Conservation (phyloP, 2,329 filamentous ascomycete genomes). For the Cladophialophora carrionii region DNA sequence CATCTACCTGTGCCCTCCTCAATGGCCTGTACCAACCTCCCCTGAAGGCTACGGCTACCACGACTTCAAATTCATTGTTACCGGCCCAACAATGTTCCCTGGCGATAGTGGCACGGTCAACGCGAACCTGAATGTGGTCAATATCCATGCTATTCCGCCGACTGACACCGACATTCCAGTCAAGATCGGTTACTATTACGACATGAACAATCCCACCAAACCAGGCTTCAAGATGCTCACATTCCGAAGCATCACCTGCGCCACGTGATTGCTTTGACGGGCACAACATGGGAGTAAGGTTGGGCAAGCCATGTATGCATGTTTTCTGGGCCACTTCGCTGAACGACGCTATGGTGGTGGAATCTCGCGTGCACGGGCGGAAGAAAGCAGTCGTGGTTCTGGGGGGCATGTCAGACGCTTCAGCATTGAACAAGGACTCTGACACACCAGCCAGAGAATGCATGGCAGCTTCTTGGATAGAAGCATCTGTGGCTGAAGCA, state of each 20-base stretch:
- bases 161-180: slow-evolving; percentile 9
- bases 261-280: not conserved
- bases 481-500: too few species aligned
- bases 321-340: not conserved
- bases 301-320: not conserved
- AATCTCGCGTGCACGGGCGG: too few species aligned
- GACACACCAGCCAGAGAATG: not conserved
- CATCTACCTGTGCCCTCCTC: slow-evolving; percentile 14
- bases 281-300: not conserved
- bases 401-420: not conserved
- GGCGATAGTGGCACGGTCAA: not conserved
- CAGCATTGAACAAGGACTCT: not conserved
- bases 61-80: slow-evolving; percentile 17
- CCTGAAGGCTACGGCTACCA: slow-evolving; percentile 8
- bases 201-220: not conserved
- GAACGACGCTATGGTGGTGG: not conserved
- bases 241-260: not conserved
- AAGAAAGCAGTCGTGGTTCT: not conserved
- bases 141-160: not conserved
- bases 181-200: slow-evolving; percentile 3
- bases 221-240: slow-evolving; percentile 4
- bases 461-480: not conserved
- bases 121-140: slow-evolving; percentile 5
- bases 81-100: not conserved
- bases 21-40: not conserved